A percentile compares a stretch with the other conserved stretches of the same genome.
These are phyloP conservation scores for Gossypium trilobum DNA, from an alignment of 441 rosid genomes.

Conservation along the genomic window DNA sequence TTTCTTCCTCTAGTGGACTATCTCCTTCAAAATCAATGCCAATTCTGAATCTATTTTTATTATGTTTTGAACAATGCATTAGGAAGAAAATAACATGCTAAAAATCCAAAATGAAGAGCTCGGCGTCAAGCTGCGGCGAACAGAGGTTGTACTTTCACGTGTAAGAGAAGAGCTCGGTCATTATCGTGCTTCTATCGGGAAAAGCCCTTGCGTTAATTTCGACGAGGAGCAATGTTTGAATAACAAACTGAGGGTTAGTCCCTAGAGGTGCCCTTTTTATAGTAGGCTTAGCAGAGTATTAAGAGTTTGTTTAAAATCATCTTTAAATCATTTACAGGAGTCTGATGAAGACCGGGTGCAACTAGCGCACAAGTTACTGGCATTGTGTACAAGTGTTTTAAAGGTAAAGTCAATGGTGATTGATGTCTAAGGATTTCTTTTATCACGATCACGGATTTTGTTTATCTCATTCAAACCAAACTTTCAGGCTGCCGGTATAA, in stretches of 20 bases:
- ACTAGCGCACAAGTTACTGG: conserved; percentile 53
- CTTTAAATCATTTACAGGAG: conserved; percentile 38
- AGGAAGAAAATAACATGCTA: conserved; percentile 89
- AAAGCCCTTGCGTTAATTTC: conserved; percentile 35
- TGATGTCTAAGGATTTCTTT: background rate
- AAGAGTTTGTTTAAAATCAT: conserved; percentile 8
- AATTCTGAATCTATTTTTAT: background rate
- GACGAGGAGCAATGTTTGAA: conserved; percentile 48
- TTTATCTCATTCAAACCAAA: background rate
- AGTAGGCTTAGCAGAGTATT: background rate
- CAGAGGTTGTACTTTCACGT: conserved; percentile 54
- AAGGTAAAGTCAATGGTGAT: conserved; percentile 34
- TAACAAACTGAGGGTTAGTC: conserved; percentile 49
- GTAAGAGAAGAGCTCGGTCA: conserved; percentile 80
- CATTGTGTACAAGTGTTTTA: conserved; percentile 61
- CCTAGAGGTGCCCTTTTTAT: background rate
- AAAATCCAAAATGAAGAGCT: conserved; percentile 78
- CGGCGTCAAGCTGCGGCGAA: conserved; percentile 44
- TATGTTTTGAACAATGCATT: conserved; percentile 21
- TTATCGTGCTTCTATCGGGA: conserved; percentile 58
- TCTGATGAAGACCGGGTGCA: conserved; percentile 57
- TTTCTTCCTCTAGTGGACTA: background rate
- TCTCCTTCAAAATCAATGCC: conserved; percentile 2
- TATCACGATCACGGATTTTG: background rate
- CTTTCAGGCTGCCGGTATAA: conserved; percentile 56